Evolutionary conservation across 306 rosid species (phyloP), one percentile per base, ranked within the genome.

Genomic region (Datisca glomerata): DNA sequence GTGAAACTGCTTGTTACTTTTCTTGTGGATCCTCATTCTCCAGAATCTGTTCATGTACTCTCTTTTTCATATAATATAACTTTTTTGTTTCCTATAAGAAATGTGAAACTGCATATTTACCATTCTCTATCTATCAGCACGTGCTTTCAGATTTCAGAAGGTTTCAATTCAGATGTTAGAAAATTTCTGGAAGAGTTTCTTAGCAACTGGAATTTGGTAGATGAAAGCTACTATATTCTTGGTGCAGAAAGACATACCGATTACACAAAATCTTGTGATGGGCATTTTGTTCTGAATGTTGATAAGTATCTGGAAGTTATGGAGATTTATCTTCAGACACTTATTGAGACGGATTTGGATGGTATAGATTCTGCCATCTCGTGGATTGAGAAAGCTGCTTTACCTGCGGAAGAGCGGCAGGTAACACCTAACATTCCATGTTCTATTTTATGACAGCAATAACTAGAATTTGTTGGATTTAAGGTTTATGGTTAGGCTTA

Each of bases 341-440:
- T 79, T 55, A 68, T 74, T 31, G 80, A 56, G 10, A 57, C 68
- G 12, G 47, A 55, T 65, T 45, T 47, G 49, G 55, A 76, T 40
- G 67, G 74, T 44, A 40, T 67, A 4, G 60, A 76, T 29, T 65
- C 62, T 21, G 93, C 97, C 16, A 64, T 80, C 58, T 67, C 75
- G 9, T 87, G 94, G 94, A 70, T 83, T 44, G 75, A 72, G 52
- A 79, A 65, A 57, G 89, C 94, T 47, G 56, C 73, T 45, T 59
- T 87, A 50, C 93, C 93, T 0, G 71, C 76, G 59, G 78, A 65
- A 48, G 69, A 63, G 37, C 67, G 70, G 37, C 93, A 82, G 86
- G 96, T 81, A 72, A 64, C 41, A n/a, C 16, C 1, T 1, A 18
- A 13, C 28, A 12, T 31, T 22, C 17, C 33, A 34, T 50, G 21